Evolutionary conservation across 768 basidiomycete species (phyloP).

Genomic region (Dioszegia aurantiaca): DNA sequence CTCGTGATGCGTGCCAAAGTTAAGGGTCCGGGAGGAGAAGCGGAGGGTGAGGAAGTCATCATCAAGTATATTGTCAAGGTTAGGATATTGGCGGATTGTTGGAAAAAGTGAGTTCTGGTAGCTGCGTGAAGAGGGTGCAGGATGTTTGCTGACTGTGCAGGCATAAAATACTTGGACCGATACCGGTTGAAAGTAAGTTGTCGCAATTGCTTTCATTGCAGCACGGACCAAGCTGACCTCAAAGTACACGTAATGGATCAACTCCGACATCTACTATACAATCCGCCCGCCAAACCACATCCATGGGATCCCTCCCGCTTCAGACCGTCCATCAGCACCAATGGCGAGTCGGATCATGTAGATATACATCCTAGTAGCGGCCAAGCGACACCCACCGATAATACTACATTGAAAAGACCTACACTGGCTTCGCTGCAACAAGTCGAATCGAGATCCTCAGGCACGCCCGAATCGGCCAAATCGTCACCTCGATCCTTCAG

Average conservation of each 20-base stretch:
- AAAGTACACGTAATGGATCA: slow-evolving; percentile 54
- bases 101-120: slow-evolving; percentile 66
- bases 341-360: not conserved
- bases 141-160: slow-evolving; percentile 43
- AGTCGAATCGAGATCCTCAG: not conserved
- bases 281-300: slow-evolving; percentile 68
- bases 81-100: slow-evolving; percentile 96
- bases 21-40: slow-evolving; percentile 66
- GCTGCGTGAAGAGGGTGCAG: no score
- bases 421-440: not conserved
- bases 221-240: slow-evolving; percentile 1
- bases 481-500: not conserved
- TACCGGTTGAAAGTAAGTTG: slow-evolving; percentile 88
- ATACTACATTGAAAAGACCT: not conserved
- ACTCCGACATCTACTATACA: slow-evolving; percentile 48
- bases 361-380: no score
- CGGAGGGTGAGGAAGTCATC: slow-evolving; percentile 79
- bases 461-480: slow-evolving; percentile 4
- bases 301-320: slow-evolving; percentile 70
- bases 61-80: slow-evolving; percentile 99
- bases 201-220: slow-evolving; percentile 57
- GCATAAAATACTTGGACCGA: slow-evolving; percentile 88
- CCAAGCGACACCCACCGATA: not conserved
- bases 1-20: slow-evolving; percentile 87
- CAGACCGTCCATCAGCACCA: slow-evolving; percentile 8